These are phyloP conservation scores for Rutstroemia sp. DNA, from an alignment of 2,329 filamentous ascomycete species.

Conservation along the genomic window DNA sequence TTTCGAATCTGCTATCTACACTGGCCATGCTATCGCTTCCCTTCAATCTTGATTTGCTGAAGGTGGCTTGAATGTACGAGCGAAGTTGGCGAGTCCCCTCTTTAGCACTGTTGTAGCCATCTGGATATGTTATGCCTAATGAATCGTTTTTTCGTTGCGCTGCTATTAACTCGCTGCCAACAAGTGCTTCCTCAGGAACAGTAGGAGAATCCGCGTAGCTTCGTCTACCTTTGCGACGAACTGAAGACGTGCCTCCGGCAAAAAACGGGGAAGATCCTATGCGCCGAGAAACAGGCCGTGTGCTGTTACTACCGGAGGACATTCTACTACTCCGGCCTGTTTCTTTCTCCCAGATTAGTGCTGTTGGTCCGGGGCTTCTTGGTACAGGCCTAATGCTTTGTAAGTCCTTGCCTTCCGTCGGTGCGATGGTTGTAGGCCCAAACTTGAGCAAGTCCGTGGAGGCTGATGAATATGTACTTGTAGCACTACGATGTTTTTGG, in stretches of 20 bases:
- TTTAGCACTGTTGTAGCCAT: slow-evolving; percentile 19
- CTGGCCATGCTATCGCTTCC: slow-evolving; percentile 15
- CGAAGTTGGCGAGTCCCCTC: slow-evolving; percentile 26
- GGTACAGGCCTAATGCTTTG: slow-evolving; percentile 5
- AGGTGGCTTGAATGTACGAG: slow-evolving; percentile 18
- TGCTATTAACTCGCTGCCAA: slow-evolving; percentile 9
- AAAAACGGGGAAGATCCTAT: slow-evolving; percentile 26
- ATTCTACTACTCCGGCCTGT: not conserved
- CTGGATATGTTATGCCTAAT: slow-evolving; percentile 19
- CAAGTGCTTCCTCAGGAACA: slow-evolving; percentile 19
- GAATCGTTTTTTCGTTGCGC: slow-evolving; percentile 13
- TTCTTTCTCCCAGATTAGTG: slow-evolving; percentile 4
- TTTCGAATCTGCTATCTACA: slow-evolving; percentile 25
- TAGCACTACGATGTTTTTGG: slow-evolving; percentile 14
- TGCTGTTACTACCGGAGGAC: slow-evolving; percentile 9
- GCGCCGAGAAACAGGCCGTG: slow-evolving; percentile 21
- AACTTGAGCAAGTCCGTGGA: slow-evolving; percentile 1
- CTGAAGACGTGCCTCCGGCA: slow-evolving; percentile 8
- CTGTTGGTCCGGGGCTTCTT: slow-evolving; percentile 13
- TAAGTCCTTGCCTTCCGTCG: slow-evolving; percentile 13
- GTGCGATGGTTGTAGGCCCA: slow-evolving; percentile 13
- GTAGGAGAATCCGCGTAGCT: slow-evolving; percentile 23
- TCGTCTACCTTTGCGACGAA: slow-evolving; percentile 15
- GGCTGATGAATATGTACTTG: slow-evolving; percentile 7
- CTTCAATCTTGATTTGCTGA: slow-evolving; percentile 12